Conservation (phyloP, 2,329 filamentous ascomycete species). For the Fusarium phyllophilum region DNA sequence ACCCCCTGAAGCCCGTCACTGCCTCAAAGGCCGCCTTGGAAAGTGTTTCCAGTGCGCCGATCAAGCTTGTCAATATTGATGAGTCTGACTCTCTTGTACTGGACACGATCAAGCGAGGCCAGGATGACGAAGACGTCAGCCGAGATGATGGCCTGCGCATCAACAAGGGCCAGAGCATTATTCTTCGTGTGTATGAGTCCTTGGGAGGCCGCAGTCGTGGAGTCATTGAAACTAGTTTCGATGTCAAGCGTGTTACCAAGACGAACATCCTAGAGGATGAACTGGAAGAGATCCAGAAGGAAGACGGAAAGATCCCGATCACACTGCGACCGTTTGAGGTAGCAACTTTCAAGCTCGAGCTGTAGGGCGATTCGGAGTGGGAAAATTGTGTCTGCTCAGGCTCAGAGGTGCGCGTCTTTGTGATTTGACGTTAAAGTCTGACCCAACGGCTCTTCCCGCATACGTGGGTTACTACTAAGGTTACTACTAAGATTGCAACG, state of each 20-base stretch:
- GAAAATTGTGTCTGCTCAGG: constrained; percentile 41
- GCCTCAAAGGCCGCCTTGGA: constrained; percentile 44
- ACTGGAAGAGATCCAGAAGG: constrained; percentile 69
- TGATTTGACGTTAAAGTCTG: constrained; percentile 6
- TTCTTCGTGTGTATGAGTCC: constrained; percentile 88
- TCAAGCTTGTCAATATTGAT: constrained; percentile 72
- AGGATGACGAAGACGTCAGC: constrained; percentile 81
- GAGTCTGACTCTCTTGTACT: constrained; percentile 73
- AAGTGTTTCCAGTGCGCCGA: constrained; percentile 54
- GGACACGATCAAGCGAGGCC: constrained; percentile 93
- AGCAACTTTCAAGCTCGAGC: constrained; percentile 76
- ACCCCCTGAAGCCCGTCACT: constrained; percentile 66
- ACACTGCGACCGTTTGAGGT: constrained; percentile 85
- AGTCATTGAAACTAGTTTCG: constrained; percentile 72
- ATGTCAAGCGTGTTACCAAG: constrained; percentile 82
- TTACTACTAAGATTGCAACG: not conserved
- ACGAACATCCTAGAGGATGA: constrained; percentile 92
- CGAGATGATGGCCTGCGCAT: constrained; percentile 68
- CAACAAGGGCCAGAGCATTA: constrained; percentile 79
- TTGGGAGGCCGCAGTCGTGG: constrained; percentile 84
- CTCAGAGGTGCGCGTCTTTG: constrained; percentile 29
- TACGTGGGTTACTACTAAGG: not conserved
- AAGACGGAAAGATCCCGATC: constrained; percentile 65
- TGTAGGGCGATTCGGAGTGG: constrained; percentile 51
- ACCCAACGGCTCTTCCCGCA: not conserved